phyloP scores from a whole-genome alignment of 2,329 filamentous ascomycete genomes.

The Curvularia sp. region DNA sequence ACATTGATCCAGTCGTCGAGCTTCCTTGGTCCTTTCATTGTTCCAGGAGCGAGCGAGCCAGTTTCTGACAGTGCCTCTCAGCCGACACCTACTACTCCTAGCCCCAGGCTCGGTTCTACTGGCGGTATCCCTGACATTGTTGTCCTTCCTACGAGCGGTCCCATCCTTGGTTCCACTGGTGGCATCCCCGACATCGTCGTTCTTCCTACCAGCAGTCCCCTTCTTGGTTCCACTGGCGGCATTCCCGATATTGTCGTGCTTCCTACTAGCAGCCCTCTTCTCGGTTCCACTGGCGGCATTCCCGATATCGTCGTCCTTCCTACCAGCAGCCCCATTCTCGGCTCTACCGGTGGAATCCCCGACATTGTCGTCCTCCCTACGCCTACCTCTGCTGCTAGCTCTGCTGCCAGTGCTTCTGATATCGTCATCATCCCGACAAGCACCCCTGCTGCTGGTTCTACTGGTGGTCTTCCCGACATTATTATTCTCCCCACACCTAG shows the following conservation, averaged over 20 bases:
- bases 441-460: slow-evolving; percentile 27
- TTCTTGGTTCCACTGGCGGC: slow-evolving; percentile 29
- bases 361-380: too few species aligned
- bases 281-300: background rate
- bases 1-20: slow-evolving; percentile 23
- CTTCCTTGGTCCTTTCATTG: slow-evolving; percentile 35
- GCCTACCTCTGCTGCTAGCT: too few species aligned
- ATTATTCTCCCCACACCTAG: slow-evolving; percentile 28
- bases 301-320: background rate
- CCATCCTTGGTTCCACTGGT: slow-evolving; percentile 30
- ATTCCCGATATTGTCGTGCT: slow-evolving; percentile 32
- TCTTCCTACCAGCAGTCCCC: slow-evolving; percentile 9
- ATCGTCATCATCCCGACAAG: background rate
- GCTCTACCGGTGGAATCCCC: too few species aligned
- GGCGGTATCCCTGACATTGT: slow-evolving; percentile 5
- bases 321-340: slow-evolving; percentile 5
- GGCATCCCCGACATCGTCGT: slow-evolving; percentile 29
- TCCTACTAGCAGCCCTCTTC: slow-evolving; percentile 21
- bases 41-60: slow-evolving; percentile 33
- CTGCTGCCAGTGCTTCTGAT: too few species aligned
- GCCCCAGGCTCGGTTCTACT: slow-evolving; percentile 8
- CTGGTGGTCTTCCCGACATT: slow-evolving; percentile 32
- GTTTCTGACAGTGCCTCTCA: slow-evolving; percentile 18
- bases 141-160: slow-evolving; percentile 17
- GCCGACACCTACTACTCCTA: slow-evolving; percentile 16